Evolutionary conservation across 805 yeast genomes (phyloP).

Genomic region (Scheffersomyces stipitis): DNA sequence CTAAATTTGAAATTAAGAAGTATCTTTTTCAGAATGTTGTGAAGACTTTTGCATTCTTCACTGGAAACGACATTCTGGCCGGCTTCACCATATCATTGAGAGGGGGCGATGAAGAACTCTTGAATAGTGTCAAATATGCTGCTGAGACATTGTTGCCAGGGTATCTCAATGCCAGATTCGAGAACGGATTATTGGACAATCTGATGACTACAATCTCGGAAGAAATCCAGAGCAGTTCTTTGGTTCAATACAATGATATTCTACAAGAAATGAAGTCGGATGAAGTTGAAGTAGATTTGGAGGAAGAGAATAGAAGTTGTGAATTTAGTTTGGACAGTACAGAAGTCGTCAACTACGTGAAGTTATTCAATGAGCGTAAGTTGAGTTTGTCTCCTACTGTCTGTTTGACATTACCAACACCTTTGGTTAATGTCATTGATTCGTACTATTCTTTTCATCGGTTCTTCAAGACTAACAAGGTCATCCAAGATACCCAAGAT

Average conservation of each 20-base stretch:
- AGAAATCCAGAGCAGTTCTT: conserved; percentile 10
- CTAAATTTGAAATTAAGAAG: conserved; percentile 65
- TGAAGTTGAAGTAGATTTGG: conserved; percentile 6
- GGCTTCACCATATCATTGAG: conserved; percentile 89
- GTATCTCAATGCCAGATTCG: conserved; percentile 76
- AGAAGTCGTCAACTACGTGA: conserved; percentile 36
- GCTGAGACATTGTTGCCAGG: conserved; percentile 79
- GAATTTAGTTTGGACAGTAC: conserved; percentile 25
- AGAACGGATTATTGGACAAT: conserved; percentile 41
- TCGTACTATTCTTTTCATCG: conserved; percentile 42
- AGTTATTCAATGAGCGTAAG: conserved; percentile 47
- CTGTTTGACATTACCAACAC: conserved; percentile 65
- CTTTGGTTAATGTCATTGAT: conserved; percentile 53
- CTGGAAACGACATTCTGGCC: conserved; percentile 68
- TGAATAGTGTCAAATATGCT: conserved; percentile 72
- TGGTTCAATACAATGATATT: conserved; percentile 9
- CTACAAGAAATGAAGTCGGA: conserved; percentile 12
- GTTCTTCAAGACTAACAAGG: conserved; percentile 18
- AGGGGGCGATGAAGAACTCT: conserved; percentile 64
- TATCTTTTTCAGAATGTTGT: conserved; percentile 55
- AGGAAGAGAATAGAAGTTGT: conserved; percentile 12
- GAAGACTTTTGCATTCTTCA: conserved; percentile 74
- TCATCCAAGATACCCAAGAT: conserved; percentile 19
- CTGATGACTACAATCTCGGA: conserved; percentile 14
- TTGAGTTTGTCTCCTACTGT: conserved; percentile 88